Evolutionary conservation across 768 basidiomycete species (phyloP).

Genomic region (Auricularia sp.): DNA sequence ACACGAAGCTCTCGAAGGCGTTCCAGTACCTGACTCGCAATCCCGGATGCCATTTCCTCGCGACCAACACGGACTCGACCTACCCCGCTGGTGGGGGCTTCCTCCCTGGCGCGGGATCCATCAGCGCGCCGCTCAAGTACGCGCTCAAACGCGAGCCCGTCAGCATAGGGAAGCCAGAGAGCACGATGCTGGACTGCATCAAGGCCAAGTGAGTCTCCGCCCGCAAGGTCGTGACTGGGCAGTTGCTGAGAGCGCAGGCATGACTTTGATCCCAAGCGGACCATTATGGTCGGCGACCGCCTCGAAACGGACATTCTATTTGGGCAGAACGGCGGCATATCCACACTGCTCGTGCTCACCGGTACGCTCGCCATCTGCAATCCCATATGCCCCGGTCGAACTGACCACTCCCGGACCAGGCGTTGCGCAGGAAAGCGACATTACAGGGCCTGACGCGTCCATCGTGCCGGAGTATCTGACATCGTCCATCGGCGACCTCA

Average conservation of each 20-base stretch:
- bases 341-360: slow-evolving; percentile 87
- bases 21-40: slow-evolving; percentile 82
- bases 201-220: slow-evolving; percentile 46
- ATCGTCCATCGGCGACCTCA: slow-evolving; percentile 71
- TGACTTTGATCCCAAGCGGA: slow-evolving; percentile 71
- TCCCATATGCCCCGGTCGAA: not conserved
- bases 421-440: slow-evolving; percentile 63
- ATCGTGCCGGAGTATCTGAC: slow-evolving; percentile 79
- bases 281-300: slow-evolving; percentile 94
- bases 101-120: slow-evolving; percentile 76
- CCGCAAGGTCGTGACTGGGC: not conserved
- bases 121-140: slow-evolving; percentile 73
- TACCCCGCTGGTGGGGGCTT: slow-evolving; percentile 66
- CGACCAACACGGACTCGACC: slow-evolving; percentile 88
- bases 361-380: slow-evolving; percentile 35
- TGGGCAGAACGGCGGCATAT: slow-evolving; percentile 73
- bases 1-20: slow-evolving; percentile 89
- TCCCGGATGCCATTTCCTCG: slow-evolving; percentile 71
- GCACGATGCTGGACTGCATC: slow-evolving; percentile 89
- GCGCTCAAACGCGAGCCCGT: slow-evolving; percentile 62
- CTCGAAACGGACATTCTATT: slow-evolving; percentile 94
- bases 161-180: slow-evolving; percentile 83
- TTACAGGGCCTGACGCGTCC: slow-evolving; percentile 59
- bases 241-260: slow-evolving; percentile 38
- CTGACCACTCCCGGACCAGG: slow-evolving; percentile 34